Conservation (phyloP, 495 filamentous ascomycete genomes). For the Hypoxylon lienhwacheense region DNA sequence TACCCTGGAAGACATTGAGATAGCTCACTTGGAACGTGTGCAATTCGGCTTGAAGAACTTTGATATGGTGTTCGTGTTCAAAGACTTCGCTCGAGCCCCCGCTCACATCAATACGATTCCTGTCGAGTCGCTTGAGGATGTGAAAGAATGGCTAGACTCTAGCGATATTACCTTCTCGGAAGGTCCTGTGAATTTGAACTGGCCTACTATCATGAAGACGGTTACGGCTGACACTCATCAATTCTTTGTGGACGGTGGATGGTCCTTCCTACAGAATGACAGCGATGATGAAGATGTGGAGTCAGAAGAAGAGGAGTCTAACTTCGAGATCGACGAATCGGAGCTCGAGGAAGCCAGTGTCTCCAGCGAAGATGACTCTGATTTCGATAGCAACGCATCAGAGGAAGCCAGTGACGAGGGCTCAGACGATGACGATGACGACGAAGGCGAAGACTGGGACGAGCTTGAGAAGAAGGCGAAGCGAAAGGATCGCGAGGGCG, state of each 20-base stretch:
- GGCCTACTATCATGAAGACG: constrained; percentile 99
- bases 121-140: constrained; percentile 87
- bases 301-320: constrained; percentile 80
- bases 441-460: constrained; percentile 90
- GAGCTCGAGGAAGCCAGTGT: constrained; percentile 79
- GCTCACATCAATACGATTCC: constrained; percentile 98
- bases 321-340: constrained; percentile 84
- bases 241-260: constrained; percentile 95
- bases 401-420: constrained; percentile 71
- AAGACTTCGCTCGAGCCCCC: constrained; percentile 85
- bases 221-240: constrained; percentile 88
- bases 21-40: constrained; percentile 94
- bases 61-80: constrained; percentile 96
- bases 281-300: constrained; percentile 81
- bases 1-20: constrained; percentile 91
- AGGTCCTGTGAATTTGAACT: constrained; percentile 96
- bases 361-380: constrained; percentile 82
- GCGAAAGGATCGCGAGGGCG: constrained; percentile 78
- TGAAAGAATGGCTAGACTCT: constrained; percentile 97
- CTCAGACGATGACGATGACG: constrained; percentile 74
- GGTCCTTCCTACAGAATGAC: constrained; percentile 88
- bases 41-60: constrained; percentile 99
- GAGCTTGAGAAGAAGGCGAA: constrained; percentile 88
- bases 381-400: constrained; percentile 89
- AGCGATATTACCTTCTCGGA: constrained; percentile 93